phyloP scores from a whole-genome alignment of 805 yeast genomes.

The Kazachstania viticola region DNA sequence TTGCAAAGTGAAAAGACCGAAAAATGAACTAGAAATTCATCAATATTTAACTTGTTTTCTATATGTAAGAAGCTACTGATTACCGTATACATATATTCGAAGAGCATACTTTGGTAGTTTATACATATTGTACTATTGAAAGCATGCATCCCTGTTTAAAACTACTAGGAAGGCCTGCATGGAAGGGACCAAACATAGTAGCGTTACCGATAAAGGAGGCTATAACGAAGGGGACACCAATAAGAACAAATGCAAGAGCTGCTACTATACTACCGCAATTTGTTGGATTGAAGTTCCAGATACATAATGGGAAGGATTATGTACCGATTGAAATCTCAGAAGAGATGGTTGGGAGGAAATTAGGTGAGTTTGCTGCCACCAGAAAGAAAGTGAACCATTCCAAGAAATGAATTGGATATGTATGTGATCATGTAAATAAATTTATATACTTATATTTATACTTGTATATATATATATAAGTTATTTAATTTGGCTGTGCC shows the following conservation, averaged over 20 bases:
- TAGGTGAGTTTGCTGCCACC: conserved; percentile 93
- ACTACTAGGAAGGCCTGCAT: conserved; percentile 40
- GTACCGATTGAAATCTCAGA: conserved; percentile 79
- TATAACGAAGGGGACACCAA: conserved; percentile 65
- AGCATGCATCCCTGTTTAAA: conserved; percentile 6
- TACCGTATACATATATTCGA: too few relatives aligned
- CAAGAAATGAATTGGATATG: conserved; percentile 27
- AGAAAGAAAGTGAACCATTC: conserved; percentile 80
- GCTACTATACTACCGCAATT: conserved; percentile 94
- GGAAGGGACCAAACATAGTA: conserved; percentile 85
- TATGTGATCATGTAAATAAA: background rate
- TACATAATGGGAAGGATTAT: conserved; percentile 92
- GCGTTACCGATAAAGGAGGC: conserved; percentile 92
- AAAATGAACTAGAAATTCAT: too few relatives aligned
- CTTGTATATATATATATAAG: background rate
- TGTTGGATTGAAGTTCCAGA: conserved; percentile 87
- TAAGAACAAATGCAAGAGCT: conserved; percentile 89
- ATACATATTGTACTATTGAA: background rate
- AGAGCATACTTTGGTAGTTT: too few relatives aligned
- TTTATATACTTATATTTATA: background rate
- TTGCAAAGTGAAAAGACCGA: too few relatives aligned
- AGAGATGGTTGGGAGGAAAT: conserved; percentile 92
- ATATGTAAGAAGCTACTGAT: too few relatives aligned
- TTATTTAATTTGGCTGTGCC: conserved; percentile 1
- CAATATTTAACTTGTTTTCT: too few relatives aligned